Evolutionary conservation across 768 basidiomycete genomes (phyloP).

Genomic region (Tricholomella constricta): DNA sequence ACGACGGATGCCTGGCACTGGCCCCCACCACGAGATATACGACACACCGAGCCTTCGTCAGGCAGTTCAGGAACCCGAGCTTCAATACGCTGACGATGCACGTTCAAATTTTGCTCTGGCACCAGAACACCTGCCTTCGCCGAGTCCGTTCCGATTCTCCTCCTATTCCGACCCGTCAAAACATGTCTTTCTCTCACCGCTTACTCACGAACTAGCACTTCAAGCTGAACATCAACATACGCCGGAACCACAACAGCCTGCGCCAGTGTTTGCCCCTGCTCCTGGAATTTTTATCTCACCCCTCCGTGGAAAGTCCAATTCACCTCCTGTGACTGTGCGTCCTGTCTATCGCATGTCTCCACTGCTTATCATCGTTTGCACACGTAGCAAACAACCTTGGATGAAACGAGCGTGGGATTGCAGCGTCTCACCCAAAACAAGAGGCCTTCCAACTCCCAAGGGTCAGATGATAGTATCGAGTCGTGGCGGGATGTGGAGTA

Average conservation of each 20-base stretch:
- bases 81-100: neutral
- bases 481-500: constrained; percentile 33
- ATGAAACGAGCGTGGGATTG: neutral
- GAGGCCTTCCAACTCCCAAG: constrained; percentile 17
- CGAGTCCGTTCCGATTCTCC: constrained; percentile 30
- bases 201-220: neutral
- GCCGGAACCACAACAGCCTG: constrained; percentile 7
- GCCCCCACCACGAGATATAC: constrained; percentile 1
- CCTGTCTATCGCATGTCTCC: neutral
- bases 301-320: constrained; percentile 17
- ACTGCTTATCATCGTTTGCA: neutral
- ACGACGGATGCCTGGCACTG: neutral
- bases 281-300: constrained; percentile 41
- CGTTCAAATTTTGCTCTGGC: neutral
- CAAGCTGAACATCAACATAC: neutral
- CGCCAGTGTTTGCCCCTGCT: constrained; percentile 34
- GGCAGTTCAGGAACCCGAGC: neutral
- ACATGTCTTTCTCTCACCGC: neutral
- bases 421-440: neutral
- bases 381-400: constrained; percentile 2
- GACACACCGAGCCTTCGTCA: neutral
- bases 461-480: constrained; percentile 39
- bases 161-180: constrained; percentile 15
- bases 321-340: neutral
- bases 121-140: constrained; percentile 18